Evolutionary conservation across 768 basidiomycete species (phyloP).

Genomic region (Naganishia friedmannii): DNA sequence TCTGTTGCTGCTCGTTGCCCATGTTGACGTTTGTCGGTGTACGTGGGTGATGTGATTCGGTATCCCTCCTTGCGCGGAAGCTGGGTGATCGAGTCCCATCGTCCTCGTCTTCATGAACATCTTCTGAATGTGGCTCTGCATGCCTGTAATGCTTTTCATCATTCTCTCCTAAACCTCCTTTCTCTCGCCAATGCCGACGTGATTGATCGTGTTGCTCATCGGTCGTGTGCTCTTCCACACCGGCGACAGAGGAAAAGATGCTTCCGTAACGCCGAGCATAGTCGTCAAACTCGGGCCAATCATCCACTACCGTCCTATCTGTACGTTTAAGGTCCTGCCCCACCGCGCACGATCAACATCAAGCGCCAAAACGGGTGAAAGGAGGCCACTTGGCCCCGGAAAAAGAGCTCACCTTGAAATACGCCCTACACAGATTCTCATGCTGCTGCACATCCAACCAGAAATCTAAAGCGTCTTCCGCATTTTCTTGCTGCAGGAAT

Average conservation of each 20-base stretch:
- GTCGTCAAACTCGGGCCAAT: constrained; percentile 98
- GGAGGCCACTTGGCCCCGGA: background rate
- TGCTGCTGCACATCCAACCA: constrained; percentile 99
- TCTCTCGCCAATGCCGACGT: background rate
- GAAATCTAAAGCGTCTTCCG: constrained; percentile 94
- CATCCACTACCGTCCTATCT: constrained; percentile 84
- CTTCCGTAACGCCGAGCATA: constrained; percentile 87
- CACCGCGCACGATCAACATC: background rate
- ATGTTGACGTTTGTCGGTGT: constrained; percentile 10
- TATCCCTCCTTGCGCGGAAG: constrained; percentile 35
- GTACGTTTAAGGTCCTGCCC: constrained; percentile 84
- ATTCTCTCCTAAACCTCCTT: background rate
- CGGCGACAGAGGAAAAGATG: constrained; percentile 78
- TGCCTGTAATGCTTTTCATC: background rate
- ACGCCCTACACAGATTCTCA: constrained; percentile 95
- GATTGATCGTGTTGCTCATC: background rate
- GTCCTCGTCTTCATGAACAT: constrained; percentile 33
- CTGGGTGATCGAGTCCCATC: background rate
- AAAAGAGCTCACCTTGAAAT: constrained; percentile 67
- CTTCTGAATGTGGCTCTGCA: background rate
- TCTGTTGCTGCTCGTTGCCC: background rate
- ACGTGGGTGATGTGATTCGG: constrained; percentile 42
- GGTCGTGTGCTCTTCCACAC: constrained; percentile 19
- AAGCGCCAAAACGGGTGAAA: background rate
- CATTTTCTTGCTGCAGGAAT: constrained; percentile 41